Evolutionary conservation across 768 basidiomycete genomes (phyloP).

Genomic region (Lactarius deliciosus): DNA sequence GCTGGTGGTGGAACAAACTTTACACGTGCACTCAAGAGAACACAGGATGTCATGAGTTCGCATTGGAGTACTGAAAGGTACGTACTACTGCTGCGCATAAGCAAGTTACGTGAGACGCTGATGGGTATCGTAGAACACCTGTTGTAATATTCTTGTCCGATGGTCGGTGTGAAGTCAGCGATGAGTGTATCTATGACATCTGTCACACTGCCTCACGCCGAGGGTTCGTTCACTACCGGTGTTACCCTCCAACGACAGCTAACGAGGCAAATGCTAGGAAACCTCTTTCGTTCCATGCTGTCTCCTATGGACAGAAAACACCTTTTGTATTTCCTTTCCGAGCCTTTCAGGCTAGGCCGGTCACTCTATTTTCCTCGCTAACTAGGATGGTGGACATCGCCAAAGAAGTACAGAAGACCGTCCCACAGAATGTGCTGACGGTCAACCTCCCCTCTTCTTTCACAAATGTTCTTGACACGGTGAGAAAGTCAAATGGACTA

Average conservation of each 20-base stretch:
- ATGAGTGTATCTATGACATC: constrained; percentile 42
- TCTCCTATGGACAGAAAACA: constrained; percentile 50
- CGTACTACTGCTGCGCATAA: not conserved
- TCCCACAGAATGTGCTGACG: constrained; percentile 41
- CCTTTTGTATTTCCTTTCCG: not conserved
- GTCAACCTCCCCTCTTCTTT: constrained; percentile 45
- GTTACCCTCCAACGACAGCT: not conserved
- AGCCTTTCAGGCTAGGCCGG: no score
- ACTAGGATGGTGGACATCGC: constrained; percentile 54
- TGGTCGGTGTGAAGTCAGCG: constrained; percentile 45
- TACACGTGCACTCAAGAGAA: constrained; percentile 39
- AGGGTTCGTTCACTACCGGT: constrained; percentile 37
- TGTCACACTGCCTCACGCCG: constrained; percentile 43
- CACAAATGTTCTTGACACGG: constrained; percentile 50
- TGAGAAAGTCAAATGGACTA: constrained; percentile 28
- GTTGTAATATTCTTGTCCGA: constrained; percentile 59
- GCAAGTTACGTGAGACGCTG: not conserved
- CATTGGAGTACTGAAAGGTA: constrained; percentile 54
- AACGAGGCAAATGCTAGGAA: constrained; percentile 38
- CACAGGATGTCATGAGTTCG: constrained; percentile 42
- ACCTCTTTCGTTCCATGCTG: constrained; percentile 54
- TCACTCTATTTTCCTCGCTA: no score
- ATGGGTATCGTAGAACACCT: constrained; percentile 40
- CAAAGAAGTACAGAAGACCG: constrained; percentile 43
- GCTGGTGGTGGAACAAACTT: constrained; percentile 46